These are phyloP conservation scores for Plasmodium coatneyi DNA, from an alignment of 169 alveolate genomes.

Conservation along the genomic window DNA sequence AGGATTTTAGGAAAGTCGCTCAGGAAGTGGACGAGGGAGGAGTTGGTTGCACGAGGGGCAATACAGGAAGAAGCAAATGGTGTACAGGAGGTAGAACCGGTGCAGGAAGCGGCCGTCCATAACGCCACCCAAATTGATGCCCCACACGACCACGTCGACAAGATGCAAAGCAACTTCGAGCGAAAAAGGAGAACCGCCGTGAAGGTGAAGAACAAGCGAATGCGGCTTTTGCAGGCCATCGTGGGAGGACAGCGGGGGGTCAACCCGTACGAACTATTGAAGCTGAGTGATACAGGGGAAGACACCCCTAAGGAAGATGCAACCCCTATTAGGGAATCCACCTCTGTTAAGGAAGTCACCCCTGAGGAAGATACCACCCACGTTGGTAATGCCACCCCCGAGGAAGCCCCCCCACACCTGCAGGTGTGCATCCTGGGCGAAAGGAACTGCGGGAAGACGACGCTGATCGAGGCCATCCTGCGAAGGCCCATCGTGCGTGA, in stretches of 20 bases:
- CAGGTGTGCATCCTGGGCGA: slow-evolving; percentile 65
- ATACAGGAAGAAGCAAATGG: neutral
- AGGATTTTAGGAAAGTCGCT: slow-evolving; percentile 7
- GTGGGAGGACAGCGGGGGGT: slow-evolving; percentile 13
- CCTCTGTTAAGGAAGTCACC: neutral
- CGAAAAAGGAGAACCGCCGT: slow-evolving; percentile 21
- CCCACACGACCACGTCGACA: neutral
- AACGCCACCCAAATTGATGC: neutral
- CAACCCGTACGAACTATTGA: slow-evolving; percentile 42
- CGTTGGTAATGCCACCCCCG: neutral
- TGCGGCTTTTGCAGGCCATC: slow-evolving; percentile 28
- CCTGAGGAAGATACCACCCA: neutral
- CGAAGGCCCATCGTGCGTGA: slow-evolving; percentile 36
- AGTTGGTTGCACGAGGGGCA: neutral
- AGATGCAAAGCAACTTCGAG: slow-evolving; percentile 26
- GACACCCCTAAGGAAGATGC: neutral
- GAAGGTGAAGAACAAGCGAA: slow-evolving; percentile 39
- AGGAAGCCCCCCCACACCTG: neutral
- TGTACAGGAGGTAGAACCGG: neutral
- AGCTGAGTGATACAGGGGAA: neutral
- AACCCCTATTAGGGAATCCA: too few species aligned
- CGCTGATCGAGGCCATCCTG: slow-evolving; percentile 38
- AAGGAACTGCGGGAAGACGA: slow-evolving; percentile 61
- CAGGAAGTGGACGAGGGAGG: neutral
- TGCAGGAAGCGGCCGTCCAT: too few species aligned